Conservation (phyloP, 768 basidiomycete species). For the Termitomyces sp. region DNA sequence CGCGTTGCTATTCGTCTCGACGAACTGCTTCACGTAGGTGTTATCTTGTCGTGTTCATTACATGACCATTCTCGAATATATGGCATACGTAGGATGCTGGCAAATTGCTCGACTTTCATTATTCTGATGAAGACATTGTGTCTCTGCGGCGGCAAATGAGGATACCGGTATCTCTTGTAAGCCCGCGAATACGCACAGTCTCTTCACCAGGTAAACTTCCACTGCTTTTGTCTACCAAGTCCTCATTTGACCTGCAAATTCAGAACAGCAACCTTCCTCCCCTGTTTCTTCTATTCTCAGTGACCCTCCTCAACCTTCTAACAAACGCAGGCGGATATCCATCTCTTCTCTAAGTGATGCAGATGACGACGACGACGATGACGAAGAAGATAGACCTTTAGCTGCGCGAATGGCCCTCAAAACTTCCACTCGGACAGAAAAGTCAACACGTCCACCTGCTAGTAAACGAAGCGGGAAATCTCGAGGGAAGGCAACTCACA, state of each 20-base stretch:
- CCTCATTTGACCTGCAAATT: slow-evolving; percentile 11
- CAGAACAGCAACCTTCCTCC: slow-evolving; percentile 33
- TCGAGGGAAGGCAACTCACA: slow-evolving; percentile 59
- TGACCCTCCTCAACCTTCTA: slow-evolving; percentile 41
- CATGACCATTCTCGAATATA: background rate
- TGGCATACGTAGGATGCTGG: slow-evolving; percentile 55
- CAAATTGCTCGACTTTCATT: slow-evolving; percentile 76
- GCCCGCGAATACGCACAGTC: slow-evolving; percentile 39
- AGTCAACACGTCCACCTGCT: slow-evolving; percentile 24
- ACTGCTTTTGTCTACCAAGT: slow-evolving; percentile 1
- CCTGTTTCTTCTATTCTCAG: slow-evolving; percentile 48
- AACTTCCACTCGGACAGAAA: slow-evolving; percentile 23
- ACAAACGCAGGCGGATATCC: slow-evolving; percentile 53
- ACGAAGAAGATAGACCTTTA: slow-evolving; percentile 58
- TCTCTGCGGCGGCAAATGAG: slow-evolving; percentile 72
- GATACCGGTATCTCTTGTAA: slow-evolving; percentile 45
- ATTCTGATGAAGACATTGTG: slow-evolving; percentile 64
- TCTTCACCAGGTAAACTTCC: slow-evolving; percentile 48
- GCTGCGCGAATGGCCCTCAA: slow-evolving; percentile 40
- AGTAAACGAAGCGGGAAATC: slow-evolving; percentile 26
- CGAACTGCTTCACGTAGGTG: slow-evolving; percentile 71
- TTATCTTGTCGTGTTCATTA: background rate
- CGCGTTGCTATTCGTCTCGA: slow-evolving; percentile 79
- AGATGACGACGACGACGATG: slow-evolving; percentile 44
- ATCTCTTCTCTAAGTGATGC: slow-evolving; percentile 50